Percentiles rank a stretch among this genome's conserved stretches.
Conservation (phyloP, 441 rosid genomes). For the Melastoma candidum region DNA sequence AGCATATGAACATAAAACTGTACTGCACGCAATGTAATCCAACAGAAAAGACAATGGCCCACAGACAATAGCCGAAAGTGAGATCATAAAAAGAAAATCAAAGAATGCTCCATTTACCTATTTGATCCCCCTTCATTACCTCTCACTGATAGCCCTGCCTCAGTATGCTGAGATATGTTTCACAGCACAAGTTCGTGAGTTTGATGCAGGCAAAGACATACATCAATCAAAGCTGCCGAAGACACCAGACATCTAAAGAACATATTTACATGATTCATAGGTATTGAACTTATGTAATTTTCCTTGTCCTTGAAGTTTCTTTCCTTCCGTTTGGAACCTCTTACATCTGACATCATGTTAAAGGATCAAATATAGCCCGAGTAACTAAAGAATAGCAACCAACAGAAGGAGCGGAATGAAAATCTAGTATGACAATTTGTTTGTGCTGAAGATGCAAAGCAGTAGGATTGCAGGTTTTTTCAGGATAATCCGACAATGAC, state of each 20-base stretch:
- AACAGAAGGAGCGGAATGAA: not conserved
- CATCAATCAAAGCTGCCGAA: not conserved
- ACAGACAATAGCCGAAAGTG: not conserved
- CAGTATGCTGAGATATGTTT: constrained; percentile 48
- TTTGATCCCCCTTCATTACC: constrained; percentile 70
- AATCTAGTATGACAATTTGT: too few species aligned
- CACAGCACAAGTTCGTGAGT: constrained; percentile 18
- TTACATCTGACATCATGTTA: constrained; percentile 20
- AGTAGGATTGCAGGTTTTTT: too few species aligned
- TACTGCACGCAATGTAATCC: too few species aligned
- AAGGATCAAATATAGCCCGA: constrained; percentile 11
- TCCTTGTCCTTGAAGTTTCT: constrained; percentile 81
- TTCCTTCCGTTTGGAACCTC: constrained; percentile 67
- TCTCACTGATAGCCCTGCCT: constrained; percentile 79
- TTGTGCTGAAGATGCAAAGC: too few species aligned
- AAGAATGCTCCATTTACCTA: constrained; percentile 32
- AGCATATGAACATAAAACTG: not conserved
- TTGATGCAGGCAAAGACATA: constrained; percentile 8
- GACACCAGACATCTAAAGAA: constrained; percentile 3
- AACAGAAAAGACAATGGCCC: too few species aligned
- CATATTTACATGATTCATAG: constrained; percentile 57
- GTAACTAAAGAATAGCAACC: not conserved
- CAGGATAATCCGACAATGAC: too few species aligned
- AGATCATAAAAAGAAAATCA: not conserved
- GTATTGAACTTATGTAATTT: constrained; percentile 70